Evolutionary conservation across 805 yeast genomes (phyloP).

Genomic region (Pichia heedii): DNA sequence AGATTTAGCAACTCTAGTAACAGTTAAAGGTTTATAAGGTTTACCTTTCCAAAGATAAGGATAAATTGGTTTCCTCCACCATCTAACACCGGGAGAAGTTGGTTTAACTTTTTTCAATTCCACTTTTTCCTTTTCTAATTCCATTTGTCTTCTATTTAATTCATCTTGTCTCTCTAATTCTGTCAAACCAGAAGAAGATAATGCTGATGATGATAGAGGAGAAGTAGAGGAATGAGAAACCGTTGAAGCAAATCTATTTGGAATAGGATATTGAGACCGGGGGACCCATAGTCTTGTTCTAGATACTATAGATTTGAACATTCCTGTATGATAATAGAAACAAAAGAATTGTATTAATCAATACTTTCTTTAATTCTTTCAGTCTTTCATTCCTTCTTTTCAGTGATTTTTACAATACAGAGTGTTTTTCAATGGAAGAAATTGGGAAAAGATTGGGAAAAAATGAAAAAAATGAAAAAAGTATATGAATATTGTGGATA

Average conservation of each 20-base stretch:
- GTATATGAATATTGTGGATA: no score
- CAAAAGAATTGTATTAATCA: no score
- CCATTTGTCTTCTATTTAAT: constrained; percentile 60
- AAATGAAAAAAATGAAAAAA: no score
- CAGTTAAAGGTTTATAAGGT: constrained; percentile 70
- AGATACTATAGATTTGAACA: no score
- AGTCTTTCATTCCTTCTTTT: no score
- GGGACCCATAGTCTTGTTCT: not conserved
- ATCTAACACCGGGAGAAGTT: constrained; percentile 77
- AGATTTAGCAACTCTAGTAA: constrained; percentile 59
- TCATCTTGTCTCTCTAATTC: constrained; percentile 75
- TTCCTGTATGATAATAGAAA: no score
- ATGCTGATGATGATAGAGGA: not conserved
- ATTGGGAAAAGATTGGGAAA: no score
- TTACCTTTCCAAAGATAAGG: constrained; percentile 80
- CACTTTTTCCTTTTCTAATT: constrained; percentile 60
- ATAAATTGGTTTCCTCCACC: constrained; percentile 83
- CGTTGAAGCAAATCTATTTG: constrained; percentile 14
- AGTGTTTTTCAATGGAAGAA: no score
- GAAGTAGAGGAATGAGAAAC: not conserved
- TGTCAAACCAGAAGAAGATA: constrained; percentile 35
- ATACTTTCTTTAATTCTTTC: no score
- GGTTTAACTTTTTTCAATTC: constrained; percentile 70
- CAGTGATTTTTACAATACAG: no score
- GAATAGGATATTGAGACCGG: not conserved